phyloP scores from a whole-genome alignment of 2,329 filamentous ascomycete genomes.

The Exophiala alcalophila region DNA sequence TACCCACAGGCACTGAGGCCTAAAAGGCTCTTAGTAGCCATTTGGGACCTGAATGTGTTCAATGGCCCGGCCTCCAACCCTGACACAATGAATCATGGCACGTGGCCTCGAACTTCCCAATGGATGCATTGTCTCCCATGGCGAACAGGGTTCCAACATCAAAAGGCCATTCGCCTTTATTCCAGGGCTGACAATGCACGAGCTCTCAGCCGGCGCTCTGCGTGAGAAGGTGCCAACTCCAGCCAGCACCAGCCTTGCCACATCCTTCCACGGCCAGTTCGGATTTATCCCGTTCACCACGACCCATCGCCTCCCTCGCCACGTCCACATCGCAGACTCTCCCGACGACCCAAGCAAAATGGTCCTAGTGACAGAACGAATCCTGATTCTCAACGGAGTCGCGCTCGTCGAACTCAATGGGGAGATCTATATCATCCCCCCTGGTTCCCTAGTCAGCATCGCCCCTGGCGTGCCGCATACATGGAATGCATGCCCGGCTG shows the following conservation, averaged over 20 bases:
- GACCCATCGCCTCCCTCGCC: conserved; percentile 1
- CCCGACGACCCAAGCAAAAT: neutral
- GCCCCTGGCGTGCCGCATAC: conserved; percentile 4
- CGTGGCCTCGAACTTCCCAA: neutral
- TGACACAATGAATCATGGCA: neutral
- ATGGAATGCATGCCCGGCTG: conserved; percentile 4
- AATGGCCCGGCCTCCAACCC: no score
- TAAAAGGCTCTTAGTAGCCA: neutral
- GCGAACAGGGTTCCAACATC: neutral
- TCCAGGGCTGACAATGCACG: neutral
- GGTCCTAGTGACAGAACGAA: neutral
- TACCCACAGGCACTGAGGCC: no score
- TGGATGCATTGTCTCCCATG: neutral
- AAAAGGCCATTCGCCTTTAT: neutral
- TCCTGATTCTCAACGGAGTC: conserved; percentile 2
- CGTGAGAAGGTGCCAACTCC: neutral
- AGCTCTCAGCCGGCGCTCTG: neutral
- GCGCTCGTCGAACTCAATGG: conserved; percentile 4
- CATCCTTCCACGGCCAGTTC: conserved; percentile 2
- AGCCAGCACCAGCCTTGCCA: neutral
- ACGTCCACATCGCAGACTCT: conserved; percentile 2
- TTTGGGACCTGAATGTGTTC: neutral
- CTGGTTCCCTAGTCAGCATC: conserved; percentile 2
- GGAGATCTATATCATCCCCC: neutral
- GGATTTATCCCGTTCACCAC: conserved; percentile 6